Percentiles rank a stretch among this genome's conserved stretches.
Conservation (phyloP, 2,329 filamentous ascomycete genomes). For the Phyllosticta paracitricarpa region DNA sequence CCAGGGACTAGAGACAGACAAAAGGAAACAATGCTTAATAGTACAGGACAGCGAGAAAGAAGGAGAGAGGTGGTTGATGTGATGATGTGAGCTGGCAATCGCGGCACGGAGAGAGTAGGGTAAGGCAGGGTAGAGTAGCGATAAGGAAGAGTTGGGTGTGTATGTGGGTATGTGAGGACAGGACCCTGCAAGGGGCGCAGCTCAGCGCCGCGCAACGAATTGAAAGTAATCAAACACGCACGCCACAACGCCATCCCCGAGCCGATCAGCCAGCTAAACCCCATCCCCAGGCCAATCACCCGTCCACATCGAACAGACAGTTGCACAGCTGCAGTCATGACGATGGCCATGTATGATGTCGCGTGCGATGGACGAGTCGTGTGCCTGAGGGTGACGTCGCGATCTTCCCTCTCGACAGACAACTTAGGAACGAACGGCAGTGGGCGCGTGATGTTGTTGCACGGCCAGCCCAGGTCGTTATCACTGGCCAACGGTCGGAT, state of each 20-base stretch:
- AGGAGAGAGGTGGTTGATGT: not conserved
- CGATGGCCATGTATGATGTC: not conserved
- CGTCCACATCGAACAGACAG: not conserved
- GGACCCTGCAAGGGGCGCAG: slow-evolving; percentile 3
- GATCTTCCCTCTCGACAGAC: not conserved
- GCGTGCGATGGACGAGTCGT: not conserved
- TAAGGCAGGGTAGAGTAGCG: not conserved
- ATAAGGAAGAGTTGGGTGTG: no score
- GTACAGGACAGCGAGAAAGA: not conserved
- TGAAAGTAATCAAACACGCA: no score
- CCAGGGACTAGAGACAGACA: not conserved
- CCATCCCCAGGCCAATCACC: not conserved
- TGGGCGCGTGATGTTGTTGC: not conserved
- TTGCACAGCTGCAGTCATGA: not conserved
- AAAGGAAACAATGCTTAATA: not conserved
- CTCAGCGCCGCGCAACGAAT: not conserved
- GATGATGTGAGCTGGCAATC: not conserved
- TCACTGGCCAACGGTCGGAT: not conserved
- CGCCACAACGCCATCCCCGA: not conserved
- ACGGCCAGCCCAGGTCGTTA: not conserved
- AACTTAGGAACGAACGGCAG: not conserved
- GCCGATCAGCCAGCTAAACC: not conserved
- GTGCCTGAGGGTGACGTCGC: not conserved
- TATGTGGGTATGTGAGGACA: no score
- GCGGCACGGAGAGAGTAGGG: slow-evolving; percentile 2